These are phyloP conservation scores for Fusarium chlamydosporum DNA, from an alignment of 2,329 filamentous ascomycete genomes.

Conservation along the genomic window DNA sequence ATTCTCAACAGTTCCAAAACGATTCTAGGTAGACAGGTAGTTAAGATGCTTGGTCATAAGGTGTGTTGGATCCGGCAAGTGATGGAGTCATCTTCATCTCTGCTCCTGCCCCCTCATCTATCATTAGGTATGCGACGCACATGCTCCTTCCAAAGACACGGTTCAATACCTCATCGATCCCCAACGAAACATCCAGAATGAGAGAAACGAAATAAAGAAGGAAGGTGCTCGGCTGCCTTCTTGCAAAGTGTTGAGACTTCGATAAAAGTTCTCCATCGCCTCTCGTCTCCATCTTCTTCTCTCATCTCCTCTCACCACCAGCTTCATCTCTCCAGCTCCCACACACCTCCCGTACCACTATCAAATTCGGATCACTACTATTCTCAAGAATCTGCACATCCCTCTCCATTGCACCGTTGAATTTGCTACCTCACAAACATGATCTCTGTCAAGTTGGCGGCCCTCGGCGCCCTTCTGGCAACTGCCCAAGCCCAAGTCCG, in stretches of 20 bases:
- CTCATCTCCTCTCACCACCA: conserved; percentile 20
- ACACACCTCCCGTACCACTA: not conserved
- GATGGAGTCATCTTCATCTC: not conserved
- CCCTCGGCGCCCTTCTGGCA: conserved; percentile 46
- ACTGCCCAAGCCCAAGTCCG: conserved; percentile 45
- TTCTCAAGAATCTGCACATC: not conserved
- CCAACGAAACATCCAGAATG: conserved; percentile 14
- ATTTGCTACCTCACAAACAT: conserved; percentile 21
- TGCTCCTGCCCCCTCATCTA: conserved; percentile 12
- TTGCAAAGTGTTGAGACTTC: not conserved
- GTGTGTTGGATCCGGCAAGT: not conserved
- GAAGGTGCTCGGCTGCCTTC: conserved; percentile 4
- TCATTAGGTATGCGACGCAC: too few species aligned
- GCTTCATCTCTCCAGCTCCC: not conserved
- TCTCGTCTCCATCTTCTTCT: not conserved
- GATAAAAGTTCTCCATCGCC: not conserved
- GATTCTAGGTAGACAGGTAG: too few species aligned
- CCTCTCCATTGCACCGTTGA: not conserved
- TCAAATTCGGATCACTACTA: not conserved
- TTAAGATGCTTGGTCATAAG: not conserved
- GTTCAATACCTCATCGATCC: not conserved
- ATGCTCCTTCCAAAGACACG: conserved; percentile 15
- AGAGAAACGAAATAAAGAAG: not conserved
- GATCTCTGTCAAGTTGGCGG: conserved; percentile 46
- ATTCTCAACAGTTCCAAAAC: conserved; percentile 4